Conservation (phyloP, 2,329 filamentous ascomycete genomes). For the Dactylonectria estremocensis region DNA sequence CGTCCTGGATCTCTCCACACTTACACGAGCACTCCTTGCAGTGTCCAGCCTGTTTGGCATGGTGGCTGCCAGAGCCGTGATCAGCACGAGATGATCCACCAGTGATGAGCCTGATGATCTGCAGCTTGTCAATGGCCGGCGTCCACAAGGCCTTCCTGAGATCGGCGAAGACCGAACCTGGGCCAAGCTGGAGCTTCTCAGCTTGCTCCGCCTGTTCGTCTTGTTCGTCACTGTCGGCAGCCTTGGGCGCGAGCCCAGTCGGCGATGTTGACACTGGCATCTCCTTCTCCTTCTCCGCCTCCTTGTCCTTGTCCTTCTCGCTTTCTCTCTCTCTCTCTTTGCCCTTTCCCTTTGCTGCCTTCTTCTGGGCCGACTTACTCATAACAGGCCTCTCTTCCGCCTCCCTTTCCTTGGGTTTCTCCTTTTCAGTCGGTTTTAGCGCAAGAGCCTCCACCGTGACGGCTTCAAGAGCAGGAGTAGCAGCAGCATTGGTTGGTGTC, state of each 20-base stretch:
- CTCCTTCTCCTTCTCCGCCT: conserved; percentile 3
- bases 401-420: conserved; percentile 29
- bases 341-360: conserved; percentile 49
- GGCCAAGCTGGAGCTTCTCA: conserved; percentile 52
- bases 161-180: conserved; percentile 55
- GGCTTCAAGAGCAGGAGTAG: conserved; percentile 30
- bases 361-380: conserved; percentile 52
- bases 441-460: conserved; percentile 29
- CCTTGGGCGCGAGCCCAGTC: not conserved
- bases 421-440: conserved; percentile 22
- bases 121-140: conserved; percentile 53
- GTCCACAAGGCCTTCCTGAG: conserved; percentile 54
- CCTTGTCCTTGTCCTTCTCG: conserved; percentile 45
- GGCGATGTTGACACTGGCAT: conserved; percentile 26
- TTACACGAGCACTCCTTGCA: conserved; percentile 58
- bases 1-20: conserved; percentile 58
- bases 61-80: conserved; percentile 37
- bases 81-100: conserved; percentile 50
- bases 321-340: conserved; percentile 48
- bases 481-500: conserved; percentile 24
- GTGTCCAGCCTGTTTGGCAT: conserved; percentile 46
- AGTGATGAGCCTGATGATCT: conserved; percentile 56
- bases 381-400: conserved; percentile 43
- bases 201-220: conserved; percentile 20
- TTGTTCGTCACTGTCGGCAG: not conserved